A percentile compares a stretch with the other conserved stretches of the same genome.
Evolutionary conservation across 1,139 yeast species (phyloP).

Genomic region (Blastobotrys serpentis): DNA sequence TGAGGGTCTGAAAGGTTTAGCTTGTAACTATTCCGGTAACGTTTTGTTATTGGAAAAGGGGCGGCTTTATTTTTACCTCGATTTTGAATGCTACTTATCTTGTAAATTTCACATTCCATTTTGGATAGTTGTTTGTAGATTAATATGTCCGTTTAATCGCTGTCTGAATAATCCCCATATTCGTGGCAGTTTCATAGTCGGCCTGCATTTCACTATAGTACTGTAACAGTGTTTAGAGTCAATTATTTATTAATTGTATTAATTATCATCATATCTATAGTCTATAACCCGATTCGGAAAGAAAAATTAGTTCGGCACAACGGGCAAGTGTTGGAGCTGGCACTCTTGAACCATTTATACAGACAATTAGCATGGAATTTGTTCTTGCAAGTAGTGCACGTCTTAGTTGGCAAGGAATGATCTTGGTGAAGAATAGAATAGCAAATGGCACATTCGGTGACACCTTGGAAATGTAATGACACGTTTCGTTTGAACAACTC

Average conservation of each 20-base stretch:
- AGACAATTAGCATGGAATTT: constrained; percentile 96
- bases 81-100: constrained; percentile 1
- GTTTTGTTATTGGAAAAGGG: constrained; percentile 4
- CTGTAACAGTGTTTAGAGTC: neutral
- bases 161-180: constrained; percentile 16
- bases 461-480: constrained; percentile 75
- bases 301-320: constrained; percentile 76
- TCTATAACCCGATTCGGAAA: constrained; percentile 25
- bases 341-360: constrained; percentile 95
- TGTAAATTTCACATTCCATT: neutral
- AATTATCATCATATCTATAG: constrained; percentile 4
- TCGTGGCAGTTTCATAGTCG: constrained; percentile 20
- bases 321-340: constrained; percentile 91
- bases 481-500: constrained; percentile 81
- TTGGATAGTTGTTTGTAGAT: constrained; percentile 11
- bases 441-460: constrained; percentile 96
- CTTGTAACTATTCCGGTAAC: neutral
- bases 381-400: constrained; percentile 86
- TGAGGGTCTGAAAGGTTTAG: constrained; percentile 5
- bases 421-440: constrained; percentile 89
- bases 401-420: constrained; percentile 83
- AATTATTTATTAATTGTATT: neutral
- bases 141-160: constrained; percentile 20
- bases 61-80: constrained; percentile 7
- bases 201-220: constrained; percentile 14